A percentile compares a stretch with the other conserved stretches of the same genome.
phyloP scores from a whole-genome alignment of 495 filamentous ascomycete genomes.

The Parmelia sp. region DNA sequence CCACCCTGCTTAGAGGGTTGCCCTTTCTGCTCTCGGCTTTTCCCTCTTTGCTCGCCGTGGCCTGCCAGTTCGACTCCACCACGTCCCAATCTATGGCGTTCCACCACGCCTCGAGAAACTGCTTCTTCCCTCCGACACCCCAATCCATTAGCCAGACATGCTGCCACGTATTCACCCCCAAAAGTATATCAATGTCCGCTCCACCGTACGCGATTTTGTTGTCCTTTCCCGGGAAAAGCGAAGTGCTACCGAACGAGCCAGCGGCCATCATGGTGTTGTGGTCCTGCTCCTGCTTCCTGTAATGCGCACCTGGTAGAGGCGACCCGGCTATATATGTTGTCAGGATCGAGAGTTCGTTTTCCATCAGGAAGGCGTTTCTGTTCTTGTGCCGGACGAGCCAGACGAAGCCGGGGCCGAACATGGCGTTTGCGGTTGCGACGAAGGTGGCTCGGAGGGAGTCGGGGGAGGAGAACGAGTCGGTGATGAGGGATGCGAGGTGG shows the following conservation, averaged over 20 bases:
- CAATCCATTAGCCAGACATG: conserved; percentile 87
- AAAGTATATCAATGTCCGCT: conserved; percentile 61
- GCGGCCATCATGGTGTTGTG: conserved; percentile 56
- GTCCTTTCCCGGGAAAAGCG: conserved; percentile 36
- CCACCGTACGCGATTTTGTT: conserved; percentile 57
- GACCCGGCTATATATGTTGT: conserved; percentile 87
- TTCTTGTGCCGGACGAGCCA: conserved; percentile 65
- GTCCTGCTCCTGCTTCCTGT: conserved; percentile 71
- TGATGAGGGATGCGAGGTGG: conserved; percentile 45
- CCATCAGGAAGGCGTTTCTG: conserved; percentile 35
- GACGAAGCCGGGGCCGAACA: conserved; percentile 97
- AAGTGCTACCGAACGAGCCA: conserved; percentile 42
- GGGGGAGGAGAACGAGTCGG: conserved; percentile 66
- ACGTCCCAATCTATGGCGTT: conserved; percentile 73
- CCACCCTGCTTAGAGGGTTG: neutral
- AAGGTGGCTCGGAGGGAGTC: conserved; percentile 74
- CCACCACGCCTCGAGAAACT: conserved; percentile 81
- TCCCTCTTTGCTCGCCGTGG: neutral
- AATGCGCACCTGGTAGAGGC: conserved; percentile 77
- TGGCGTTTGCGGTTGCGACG: conserved; percentile 71
- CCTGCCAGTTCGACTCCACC: conserved; percentile 39
- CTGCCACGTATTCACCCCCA: conserved; percentile 95
- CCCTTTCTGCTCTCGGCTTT: neutral
- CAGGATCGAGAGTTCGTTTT: conserved; percentile 59
- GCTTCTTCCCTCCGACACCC: conserved; percentile 69